Percentiles rank a stretch among this genome's conserved stretches.
phyloP scores from a whole-genome alignment of 2,329 filamentous ascomycete species.

The Boeremia lycopersici region DNA sequence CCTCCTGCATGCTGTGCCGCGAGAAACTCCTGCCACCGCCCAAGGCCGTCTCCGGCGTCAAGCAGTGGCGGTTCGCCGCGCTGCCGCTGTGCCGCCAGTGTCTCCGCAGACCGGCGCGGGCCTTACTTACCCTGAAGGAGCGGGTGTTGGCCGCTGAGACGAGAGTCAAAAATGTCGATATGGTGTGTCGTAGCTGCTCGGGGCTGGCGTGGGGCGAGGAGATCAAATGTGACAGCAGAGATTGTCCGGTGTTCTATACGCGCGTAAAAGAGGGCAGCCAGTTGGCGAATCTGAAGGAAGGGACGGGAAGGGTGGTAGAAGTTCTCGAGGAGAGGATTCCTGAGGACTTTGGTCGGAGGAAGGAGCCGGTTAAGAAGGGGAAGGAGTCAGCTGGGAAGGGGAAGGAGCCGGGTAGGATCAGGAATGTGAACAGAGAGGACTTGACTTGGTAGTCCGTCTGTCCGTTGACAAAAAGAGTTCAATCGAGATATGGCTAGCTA shows the following conservation, averaged over 20 bases:
- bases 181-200: conserved; percentile 81
- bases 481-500: too few relatives aligned
- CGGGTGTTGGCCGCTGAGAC: conserved; percentile 68
- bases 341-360: background rate
- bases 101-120: conserved; percentile 59
- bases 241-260: conserved; percentile 91
- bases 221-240: conserved; percentile 85
- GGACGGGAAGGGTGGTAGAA: conserved; percentile 33
- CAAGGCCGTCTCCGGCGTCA: conserved; percentile 17
- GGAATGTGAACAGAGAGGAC: too few relatives aligned
- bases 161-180: conserved; percentile 67
- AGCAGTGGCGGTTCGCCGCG: conserved; percentile 24
- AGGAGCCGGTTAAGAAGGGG: background rate
- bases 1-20: conserved; percentile 78
- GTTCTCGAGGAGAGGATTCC: conserved; percentile 29
- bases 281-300: conserved; percentile 30
- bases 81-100: conserved; percentile 66
- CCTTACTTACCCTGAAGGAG: conserved; percentile 68
- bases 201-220: conserved; percentile 74
- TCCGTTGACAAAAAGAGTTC: too few relatives aligned
- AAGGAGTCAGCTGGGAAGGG: background rate
- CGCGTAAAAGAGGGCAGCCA: conserved; percentile 64
- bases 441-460: too few relatives aligned
- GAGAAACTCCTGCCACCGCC: conserved; percentile 57
- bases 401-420: background rate